Percentiles rank a stretch among this genome's conserved stretches.
phyloP scores from a whole-genome alignment of 495 filamentous ascomycete genomes.

The Penicillium salamii region DNA sequence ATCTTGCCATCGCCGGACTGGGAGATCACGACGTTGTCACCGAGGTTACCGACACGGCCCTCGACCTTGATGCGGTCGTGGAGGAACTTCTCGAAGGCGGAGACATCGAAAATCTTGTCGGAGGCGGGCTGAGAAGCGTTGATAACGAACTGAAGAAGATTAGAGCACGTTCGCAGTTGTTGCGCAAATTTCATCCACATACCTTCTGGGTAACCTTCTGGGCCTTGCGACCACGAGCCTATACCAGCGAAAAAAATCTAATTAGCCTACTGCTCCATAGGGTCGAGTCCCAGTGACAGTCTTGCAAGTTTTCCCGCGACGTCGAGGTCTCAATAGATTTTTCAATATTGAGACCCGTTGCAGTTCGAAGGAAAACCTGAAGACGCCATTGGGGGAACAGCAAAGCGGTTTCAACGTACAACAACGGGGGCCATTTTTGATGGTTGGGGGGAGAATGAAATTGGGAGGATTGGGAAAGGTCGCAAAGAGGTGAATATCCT shows the following conservation, averaged over 20 bases:
- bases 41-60: slow-evolving; percentile 95
- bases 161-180: slow-evolving; percentile 10
- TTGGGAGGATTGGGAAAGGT: slow-evolving; percentile 31
- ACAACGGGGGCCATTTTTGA: slow-evolving; percentile 53
- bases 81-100: slow-evolving; percentile 98
- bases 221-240: slow-evolving; percentile 57
- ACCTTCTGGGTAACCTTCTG: slow-evolving; percentile 72
- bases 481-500: slow-evolving; percentile 63
- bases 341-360: slow-evolving; percentile 18
- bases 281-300: slow-evolving; percentile 34
- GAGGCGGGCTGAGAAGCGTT: slow-evolving; percentile 94
- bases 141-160: slow-evolving; percentile 78
- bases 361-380: slow-evolving; percentile 5
- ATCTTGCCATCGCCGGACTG: slow-evolving; percentile 93
- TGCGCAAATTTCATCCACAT: slow-evolving; percentile 15
- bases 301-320: slow-evolving; percentile 7
- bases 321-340: slow-evolving; percentile 19
- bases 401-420: slow-evolving; percentile 92
- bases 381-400: slow-evolving; percentile 57
- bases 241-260: slow-evolving; percentile 22
- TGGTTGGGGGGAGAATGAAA: slow-evolving; percentile 23
- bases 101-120: slow-evolving; percentile 99
- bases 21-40: slow-evolving; percentile 86
- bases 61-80: slow-evolving; percentile 99
- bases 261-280: slow-evolving; percentile 95